Evolutionary conservation across 2,329 filamentous ascomycete genomes (phyloP), one percentile per base, ranked within the genome.

Genomic region (Fusarium sp.): DNA sequence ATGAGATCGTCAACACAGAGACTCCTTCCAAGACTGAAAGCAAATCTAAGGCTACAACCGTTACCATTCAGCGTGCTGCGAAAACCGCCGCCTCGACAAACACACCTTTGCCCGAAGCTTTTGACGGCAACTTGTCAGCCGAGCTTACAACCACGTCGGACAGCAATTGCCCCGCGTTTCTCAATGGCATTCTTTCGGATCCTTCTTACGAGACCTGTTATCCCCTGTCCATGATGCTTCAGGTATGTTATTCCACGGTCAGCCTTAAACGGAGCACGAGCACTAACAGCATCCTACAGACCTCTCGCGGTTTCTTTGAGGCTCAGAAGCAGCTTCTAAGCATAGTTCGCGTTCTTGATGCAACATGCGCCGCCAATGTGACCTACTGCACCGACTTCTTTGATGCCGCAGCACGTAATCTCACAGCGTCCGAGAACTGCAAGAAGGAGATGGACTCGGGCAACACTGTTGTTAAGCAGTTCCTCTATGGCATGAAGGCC

Each of bases 281-380:
- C 55, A 26, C 57, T 73, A 57, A 74, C 50, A 6, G 34, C n/a
- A 21, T 11, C 8, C 4, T 19, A 2, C 33, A 97, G 89, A 94
- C 92, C 66, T 98, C 95, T 11, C 88, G 86, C 52, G 89, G 89
- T 40, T 97, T 98, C 82, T 98, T 98, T 83, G 84, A 93, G 57
- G 90, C 91, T 19, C 86, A 91, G 65, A 91, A 88, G 75, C 92
- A 92, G 7, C 84, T 91, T 36, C 84, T 92, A 50, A 85, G 87
- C 71, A 92, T 95, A 62, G 93, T 94, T 2, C 88, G 89, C 65
- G 90, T 92, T 21, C 88, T 99, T 52, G 92, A 97, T 72, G 88
- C 89, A 17, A 88, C 93, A 11, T 99, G 96, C 79, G 83, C 84
- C 5, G 90, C 90, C 62, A 84, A 94, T 72, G 81, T 89, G 56